Evolutionary conservation across 2,329 filamentous ascomycete genomes (phyloP), one percentile per base, ranked within the genome.

Genomic region (Diplodia scrobiculata): DNA sequence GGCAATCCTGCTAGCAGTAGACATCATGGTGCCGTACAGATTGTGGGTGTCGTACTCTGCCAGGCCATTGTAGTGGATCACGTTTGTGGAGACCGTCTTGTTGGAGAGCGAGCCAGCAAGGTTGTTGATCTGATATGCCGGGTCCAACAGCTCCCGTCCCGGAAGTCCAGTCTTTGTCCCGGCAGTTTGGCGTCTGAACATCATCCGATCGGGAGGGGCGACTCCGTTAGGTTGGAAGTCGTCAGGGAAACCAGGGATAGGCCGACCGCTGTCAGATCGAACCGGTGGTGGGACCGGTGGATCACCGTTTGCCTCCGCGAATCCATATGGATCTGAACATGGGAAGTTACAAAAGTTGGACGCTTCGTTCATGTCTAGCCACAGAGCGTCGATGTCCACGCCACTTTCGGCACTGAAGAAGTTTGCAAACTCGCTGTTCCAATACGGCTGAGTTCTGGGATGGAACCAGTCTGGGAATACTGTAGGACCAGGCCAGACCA

Each of bases 391-490:
- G 58, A 94, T 89, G 69, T 93, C 86, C 17, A 94, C 82, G 34
- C 90, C 91, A 1, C 78, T 82, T 0, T 86, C 80, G 0, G 84
- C 76, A 67, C 83, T 76, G 78, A 93, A 92, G 79, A 91, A 91
- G 0, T 73, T 75, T 0, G 73, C 75, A 70, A 94, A 89, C 73
- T 93, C 84, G 4, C 82, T 81, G 69, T 86, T 87, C 91, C 91
- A 94, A 76, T 87, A 95, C 0, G 78, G 72, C 55, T 87, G 83
- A 1, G 86, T 85, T 62, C 86, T 86, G 7, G 84, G 82, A 19
- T 87, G 79, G 73, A 92, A 92, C 90, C 90, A 94, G 74, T 94
- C 91, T 0, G 89, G 89, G 76, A 88, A 92, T 11, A 84, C 88
- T 0, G 88, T 85, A 14, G 87, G 83, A 53, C 91, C 91, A 5